phyloP scores from a whole-genome alignment of 2,329 filamentous ascomycete species.

The Acarospora socialis region DNA sequence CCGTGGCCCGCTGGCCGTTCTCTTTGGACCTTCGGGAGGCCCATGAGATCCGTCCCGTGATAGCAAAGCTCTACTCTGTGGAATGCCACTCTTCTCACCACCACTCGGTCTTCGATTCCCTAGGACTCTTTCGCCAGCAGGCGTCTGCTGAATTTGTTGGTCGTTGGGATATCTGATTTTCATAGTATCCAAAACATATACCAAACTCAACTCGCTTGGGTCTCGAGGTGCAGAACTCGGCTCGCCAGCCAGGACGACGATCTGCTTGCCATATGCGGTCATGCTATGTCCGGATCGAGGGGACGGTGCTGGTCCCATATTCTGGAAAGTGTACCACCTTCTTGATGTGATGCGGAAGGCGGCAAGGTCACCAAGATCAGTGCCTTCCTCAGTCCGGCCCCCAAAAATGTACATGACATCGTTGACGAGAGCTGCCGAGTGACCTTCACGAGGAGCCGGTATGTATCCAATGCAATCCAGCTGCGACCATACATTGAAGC shows the following conservation, averaged over 20 bases:
- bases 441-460: constrained; percentile 80
- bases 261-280: constrained; percentile 84
- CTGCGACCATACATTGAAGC: constrained; percentile 68
- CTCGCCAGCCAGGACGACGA: constrained; percentile 86
- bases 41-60: constrained; percentile 27
- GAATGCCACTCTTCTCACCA: constrained; percentile 28
- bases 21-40: constrained; percentile 23
- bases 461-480: constrained; percentile 97
- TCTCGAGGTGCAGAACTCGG: constrained; percentile 75
- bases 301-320: constrained; percentile 94
- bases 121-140: constrained; percentile 26
- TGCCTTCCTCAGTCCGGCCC: constrained; percentile 83
- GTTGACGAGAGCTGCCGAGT: constrained; percentile 82
- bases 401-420: constrained; percentile 99
- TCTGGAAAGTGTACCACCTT: constrained; percentile 98
- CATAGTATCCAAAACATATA: constrained; percentile 83
- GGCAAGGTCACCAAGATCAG: constrained; percentile 82
- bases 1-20: constrained; percentile 27
- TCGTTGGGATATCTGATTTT: constrained; percentile 96
- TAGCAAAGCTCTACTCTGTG: constrained; percentile 23
- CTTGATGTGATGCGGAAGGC: constrained; percentile 70
- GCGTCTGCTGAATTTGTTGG: constrained; percentile 24
- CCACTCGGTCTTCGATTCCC: constrained; percentile 31
- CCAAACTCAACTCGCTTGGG: constrained; percentile 69
- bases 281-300: constrained; percentile 92